Percentiles rank a stretch among this genome's conserved stretches.
Evolutionary conservation across 495 filamentous ascomycete species (phyloP).

Genomic region (Aspergillus panamensis): DNA sequence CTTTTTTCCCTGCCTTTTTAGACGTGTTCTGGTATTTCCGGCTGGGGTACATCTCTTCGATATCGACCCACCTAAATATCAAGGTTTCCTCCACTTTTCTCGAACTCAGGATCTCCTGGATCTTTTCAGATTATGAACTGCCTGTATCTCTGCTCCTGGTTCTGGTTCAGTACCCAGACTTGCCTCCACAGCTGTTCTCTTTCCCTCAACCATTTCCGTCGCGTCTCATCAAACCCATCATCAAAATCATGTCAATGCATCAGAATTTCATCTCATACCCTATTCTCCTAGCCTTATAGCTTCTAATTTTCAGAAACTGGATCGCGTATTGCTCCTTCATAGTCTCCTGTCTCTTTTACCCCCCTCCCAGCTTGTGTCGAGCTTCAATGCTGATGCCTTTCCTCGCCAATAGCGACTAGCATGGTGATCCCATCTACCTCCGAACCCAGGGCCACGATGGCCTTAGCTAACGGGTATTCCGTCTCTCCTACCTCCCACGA

Average conservation of each 20-base stretch:
- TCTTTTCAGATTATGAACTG: slow-evolving; percentile 19
- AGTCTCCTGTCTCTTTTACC: slow-evolving; percentile 18
- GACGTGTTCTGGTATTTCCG: slow-evolving; percentile 33
- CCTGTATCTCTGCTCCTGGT: slow-evolving; percentile 17
- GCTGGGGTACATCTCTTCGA: slow-evolving; percentile 46
- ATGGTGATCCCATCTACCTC: slow-evolving; percentile 52
- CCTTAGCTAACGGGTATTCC: slow-evolving; percentile 48
- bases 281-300: slow-evolving; percentile 26
- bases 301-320: slow-evolving; percentile 25
- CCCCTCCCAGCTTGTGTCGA: slow-evolving; percentile 23
- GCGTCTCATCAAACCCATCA: slow-evolving; percentile 43
- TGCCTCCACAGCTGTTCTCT: slow-evolving; percentile 15
- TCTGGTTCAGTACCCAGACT: slow-evolving; percentile 26
- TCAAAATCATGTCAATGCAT: slow-evolving; percentile 43
- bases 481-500: slow-evolving; percentile 38
- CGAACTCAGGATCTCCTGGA: slow-evolving; percentile 14
- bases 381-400: slow-evolving; percentile 48
- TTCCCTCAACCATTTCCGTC: slow-evolving; percentile 29
- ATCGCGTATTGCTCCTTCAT: slow-evolving; percentile 39
- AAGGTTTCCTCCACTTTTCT: slow-evolving; percentile 22
- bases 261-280: slow-evolving; percentile 34
- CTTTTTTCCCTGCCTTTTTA: slow-evolving; percentile 17
- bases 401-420: slow-evolving; percentile 44
- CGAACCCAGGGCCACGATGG: slow-evolving; percentile 39
- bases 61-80: slow-evolving; percentile 46